Base-by-base conservation (phyloP, 202 grass and related monocot species). In the Carex arenaria region DNA sequence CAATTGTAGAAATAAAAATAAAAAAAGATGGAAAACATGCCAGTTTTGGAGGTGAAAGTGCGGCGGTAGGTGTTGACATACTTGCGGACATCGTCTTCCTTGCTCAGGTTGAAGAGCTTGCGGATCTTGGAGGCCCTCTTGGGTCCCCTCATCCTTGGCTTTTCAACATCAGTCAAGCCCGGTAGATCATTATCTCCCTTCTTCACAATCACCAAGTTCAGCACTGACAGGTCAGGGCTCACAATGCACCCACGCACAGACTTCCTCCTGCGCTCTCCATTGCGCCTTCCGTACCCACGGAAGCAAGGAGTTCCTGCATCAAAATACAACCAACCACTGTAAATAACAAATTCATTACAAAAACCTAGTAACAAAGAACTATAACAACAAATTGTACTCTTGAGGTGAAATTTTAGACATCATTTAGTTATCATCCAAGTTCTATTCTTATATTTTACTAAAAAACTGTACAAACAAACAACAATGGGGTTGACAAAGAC, bases 121-220 rank as follows among this genome's bases (percentile, higher is more conserved):
- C 89, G 87, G 87, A 97, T 97, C 84, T 97, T 97, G 43, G 91
- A 91, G 51, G 91, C 94, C 85, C 93, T 97, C 79, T 97, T 97
- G 28, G 93, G 93, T 81, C 93, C 93, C 87, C 93, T 97, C 93
- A 97, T 93, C 72, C 93, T 91, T 18, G 93, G 93, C 85, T 97
- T 97, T 82, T 97, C 91, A 7, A 85, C 88, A 72, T 97, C 93
- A 14, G 93, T 97, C 10, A 97, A 78, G 6, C 93, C 93, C 11
- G 91, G 93, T 3, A 97, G 73, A 64, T 97, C 89, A 26, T 90
- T 91, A 18, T 93, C 91, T n/a, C 93, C 93, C 85, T 97, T 97
- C 93, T 93, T 93, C 5, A 97, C 93, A 59, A 97, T 97, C 14
- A 93, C 93, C 80, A 96, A 81, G 89, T 96, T 96, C 17, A 96